Conservation (phyloP, 2,329 filamentous ascomycete genomes). For the Diaporthe eres region DNA sequence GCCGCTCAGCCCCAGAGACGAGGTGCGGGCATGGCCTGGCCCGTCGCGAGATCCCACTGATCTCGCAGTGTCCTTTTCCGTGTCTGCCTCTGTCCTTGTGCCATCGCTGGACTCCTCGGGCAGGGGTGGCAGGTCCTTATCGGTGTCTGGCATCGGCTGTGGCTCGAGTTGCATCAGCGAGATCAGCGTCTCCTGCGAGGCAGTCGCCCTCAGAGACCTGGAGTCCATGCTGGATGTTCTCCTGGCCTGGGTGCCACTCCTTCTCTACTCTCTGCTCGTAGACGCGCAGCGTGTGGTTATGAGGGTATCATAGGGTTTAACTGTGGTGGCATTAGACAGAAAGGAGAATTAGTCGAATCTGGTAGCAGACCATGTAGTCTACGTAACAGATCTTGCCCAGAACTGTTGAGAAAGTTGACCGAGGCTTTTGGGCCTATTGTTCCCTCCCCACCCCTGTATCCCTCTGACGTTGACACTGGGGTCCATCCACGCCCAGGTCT, state of each 20-base stretch:
- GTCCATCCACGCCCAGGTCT: neutral
- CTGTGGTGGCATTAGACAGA: neutral
- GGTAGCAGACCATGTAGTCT: neutral
- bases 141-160: constrained; percentile 75
- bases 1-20: constrained; percentile 71
- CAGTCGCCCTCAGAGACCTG: constrained; percentile 54
- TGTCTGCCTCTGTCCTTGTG: constrained; percentile 19
- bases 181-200: constrained; percentile 69
- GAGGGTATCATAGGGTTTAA: neutral
- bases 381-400: neutral
- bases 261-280: constrained; percentile 2
- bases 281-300: neutral
- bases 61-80: constrained; percentile 4
- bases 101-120: constrained; percentile 50
- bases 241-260: constrained; percentile 42
- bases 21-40: constrained; percentile 48
- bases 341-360: neutral
- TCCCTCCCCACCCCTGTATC: neutral
- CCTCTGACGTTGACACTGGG: constrained; percentile 37
- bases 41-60: constrained; percentile 13
- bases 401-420: constrained; percentile 30
- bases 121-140: constrained; percentile 61
- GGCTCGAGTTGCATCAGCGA: constrained; percentile 86
- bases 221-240: constrained; percentile 49
- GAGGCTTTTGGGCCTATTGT: constrained; percentile 7